These are phyloP conservation scores for Kodamaea hsintzibuensis DNA, from an alignment of 805 yeast species.

Conservation along the genomic window DNA sequence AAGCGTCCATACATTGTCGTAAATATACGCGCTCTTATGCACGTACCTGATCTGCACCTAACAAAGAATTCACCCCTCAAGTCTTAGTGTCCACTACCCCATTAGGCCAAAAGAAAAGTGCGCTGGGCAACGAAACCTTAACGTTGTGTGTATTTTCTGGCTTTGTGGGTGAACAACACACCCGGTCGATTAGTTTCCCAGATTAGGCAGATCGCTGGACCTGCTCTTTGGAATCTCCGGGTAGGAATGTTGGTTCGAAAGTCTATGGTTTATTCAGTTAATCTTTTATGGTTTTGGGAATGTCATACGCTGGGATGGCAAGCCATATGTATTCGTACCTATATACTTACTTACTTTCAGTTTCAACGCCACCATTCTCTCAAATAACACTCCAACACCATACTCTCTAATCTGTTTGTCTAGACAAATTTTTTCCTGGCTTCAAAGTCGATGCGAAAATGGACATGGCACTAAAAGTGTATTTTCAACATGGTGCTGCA, in stretches of 20 bases:
- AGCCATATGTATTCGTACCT: too few relatives aligned
- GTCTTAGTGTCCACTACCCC: background rate
- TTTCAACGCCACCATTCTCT: too few relatives aligned
- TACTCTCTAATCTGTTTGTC: background rate
- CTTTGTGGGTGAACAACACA: background rate
- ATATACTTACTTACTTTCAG: too few relatives aligned
- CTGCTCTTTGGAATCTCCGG: background rate
- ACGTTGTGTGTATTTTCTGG: background rate
- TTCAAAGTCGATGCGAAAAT: background rate
- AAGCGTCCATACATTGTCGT: constrained; percentile 7
- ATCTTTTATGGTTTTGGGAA: too few relatives aligned
- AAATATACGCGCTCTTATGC: constrained; percentile 9
- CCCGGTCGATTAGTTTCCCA: background rate
- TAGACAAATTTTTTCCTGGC: background rate
- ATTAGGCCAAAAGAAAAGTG: background rate
- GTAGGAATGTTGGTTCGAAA: background rate
- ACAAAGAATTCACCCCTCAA: background rate
- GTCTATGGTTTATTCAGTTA: background rate
- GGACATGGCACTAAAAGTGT: background rate
- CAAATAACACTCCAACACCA: background rate
- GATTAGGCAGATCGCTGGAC: background rate
- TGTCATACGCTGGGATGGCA: too few relatives aligned
- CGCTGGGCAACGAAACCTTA: background rate
- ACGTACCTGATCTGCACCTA: constrained; percentile 10
- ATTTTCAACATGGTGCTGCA: background rate